Percentiles rank a stretch among this genome's conserved stretches.
Conservation (phyloP, 306 rosid species). For the Quercus wislizeni region DNA sequence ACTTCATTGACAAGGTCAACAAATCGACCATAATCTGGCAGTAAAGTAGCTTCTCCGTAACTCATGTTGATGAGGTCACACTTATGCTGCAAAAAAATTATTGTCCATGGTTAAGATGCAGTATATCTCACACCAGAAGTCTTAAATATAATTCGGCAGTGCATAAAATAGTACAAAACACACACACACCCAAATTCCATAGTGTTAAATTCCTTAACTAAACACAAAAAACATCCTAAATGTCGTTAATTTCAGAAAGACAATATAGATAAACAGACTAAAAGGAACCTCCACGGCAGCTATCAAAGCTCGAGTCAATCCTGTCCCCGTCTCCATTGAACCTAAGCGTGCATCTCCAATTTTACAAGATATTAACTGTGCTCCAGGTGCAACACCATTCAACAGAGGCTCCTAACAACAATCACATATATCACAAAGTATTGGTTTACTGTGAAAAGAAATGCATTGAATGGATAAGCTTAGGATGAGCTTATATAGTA, state of each 20-base stretch:
- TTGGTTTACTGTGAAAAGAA: background rate
- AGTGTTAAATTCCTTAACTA: background rate
- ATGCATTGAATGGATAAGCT: slow-evolving; percentile 13
- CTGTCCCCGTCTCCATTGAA: slow-evolving; percentile 98
- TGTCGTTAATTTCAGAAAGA: slow-evolving; percentile 12
- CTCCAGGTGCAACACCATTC: slow-evolving; percentile 99
- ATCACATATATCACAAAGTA: slow-evolving; percentile 28
- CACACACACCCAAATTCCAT: background rate
- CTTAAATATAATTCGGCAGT: slow-evolving; percentile 4
- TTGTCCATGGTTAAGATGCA: slow-evolving; percentile 17
- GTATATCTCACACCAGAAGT: slow-evolving; percentile 11
- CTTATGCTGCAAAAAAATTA: slow-evolving; percentile 69
- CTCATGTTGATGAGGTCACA: slow-evolving; percentile 98
- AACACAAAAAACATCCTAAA: slow-evolving; percentile 9
- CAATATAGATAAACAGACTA: slow-evolving; percentile 15
- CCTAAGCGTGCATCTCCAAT: slow-evolving; percentile 96
- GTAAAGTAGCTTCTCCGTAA: slow-evolving; percentile 83
- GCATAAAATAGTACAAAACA: background rate
- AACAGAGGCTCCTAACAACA: slow-evolving; percentile 76
- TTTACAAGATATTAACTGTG: slow-evolving; percentile 93
- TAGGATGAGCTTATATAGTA: slow-evolving; percentile 20
- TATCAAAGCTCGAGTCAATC: slow-evolving; percentile 87
- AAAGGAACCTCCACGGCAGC: slow-evolving; percentile 88
- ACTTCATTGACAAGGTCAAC: slow-evolving; percentile 93
- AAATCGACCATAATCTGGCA: slow-evolving; percentile 98